phyloP scores from a whole-genome alignment of 1,284 basidiomycete species.

The Leccinum pachyderme region DNA sequence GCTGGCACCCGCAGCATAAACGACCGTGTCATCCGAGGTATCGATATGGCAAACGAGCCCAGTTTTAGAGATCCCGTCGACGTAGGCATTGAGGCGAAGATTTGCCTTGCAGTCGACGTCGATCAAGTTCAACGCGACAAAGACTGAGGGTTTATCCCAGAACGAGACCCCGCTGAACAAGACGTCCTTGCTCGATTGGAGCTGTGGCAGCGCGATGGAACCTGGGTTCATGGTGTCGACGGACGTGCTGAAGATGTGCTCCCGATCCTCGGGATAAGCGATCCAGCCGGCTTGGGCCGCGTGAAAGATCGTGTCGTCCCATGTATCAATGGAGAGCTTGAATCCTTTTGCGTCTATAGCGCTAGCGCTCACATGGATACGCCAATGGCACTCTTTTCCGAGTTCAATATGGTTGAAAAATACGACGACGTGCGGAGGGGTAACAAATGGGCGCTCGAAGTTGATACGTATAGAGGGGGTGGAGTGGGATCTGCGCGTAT shows the following conservation, averaged over 20 bases:
- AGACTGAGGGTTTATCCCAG: constrained; percentile 18
- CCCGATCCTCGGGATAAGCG: constrained; percentile 27
- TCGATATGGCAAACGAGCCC: constrained; percentile 19
- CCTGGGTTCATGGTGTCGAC: constrained; percentile 12
- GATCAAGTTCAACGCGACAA: constrained; percentile 19
- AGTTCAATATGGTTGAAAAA: constrained; percentile 23
- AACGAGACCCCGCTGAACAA: constrained; percentile 11
- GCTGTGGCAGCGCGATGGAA: constrained; percentile 2
- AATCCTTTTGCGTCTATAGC: constrained; percentile 16
- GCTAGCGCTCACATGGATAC: constrained; percentile 8
- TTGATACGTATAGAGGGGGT: constrained; percentile 8
- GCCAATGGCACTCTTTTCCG: constrained; percentile 11
- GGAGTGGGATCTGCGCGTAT: not conserved
- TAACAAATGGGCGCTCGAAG: constrained; percentile 22
- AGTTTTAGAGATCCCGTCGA: constrained; percentile 12
- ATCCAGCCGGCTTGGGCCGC: constrained; percentile 17
- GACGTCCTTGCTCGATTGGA: constrained; percentile 3
- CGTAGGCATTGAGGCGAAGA: constrained; percentile 19
- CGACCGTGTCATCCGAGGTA: constrained; percentile 16
- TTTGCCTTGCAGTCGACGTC: constrained; percentile 12
- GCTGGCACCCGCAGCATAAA: constrained; percentile 16
- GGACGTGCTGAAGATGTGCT: constrained; percentile 17
- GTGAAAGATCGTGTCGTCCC: constrained; percentile 12
- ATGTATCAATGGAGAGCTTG: constrained; percentile 17
- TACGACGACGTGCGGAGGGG: constrained; percentile 22